Base-by-base conservation (phyloP, 352 stramenopile species). In the Phytophthora megakarya region DNA sequence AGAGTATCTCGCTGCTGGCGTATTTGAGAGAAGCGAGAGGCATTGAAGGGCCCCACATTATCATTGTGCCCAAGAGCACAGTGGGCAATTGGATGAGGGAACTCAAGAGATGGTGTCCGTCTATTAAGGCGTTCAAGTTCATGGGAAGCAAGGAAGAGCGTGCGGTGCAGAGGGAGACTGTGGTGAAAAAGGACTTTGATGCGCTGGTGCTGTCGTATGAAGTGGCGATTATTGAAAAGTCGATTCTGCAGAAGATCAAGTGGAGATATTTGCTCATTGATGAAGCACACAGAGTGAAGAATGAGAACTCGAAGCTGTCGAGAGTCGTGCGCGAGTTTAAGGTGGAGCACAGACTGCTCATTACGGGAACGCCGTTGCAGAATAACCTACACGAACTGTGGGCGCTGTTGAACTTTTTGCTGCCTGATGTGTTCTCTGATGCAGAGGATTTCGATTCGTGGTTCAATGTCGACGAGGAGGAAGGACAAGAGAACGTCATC, bases 361-460 rank as follows among this genome's bases (percentile, higher is more conserved):
- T 98, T 70, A 99, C 97, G 0, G 98, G 98, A 55, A 99, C 98
- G 23, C 98, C 98, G 33, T 73, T 99, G 39, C 97, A 99, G 78
- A 99, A 99, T 81, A 99, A 99, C 70, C 81, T 99, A 45, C 97
- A 99, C 69, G 98, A 99, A 80, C 83, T 99, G 3, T 99, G 98
- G 98, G 97, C 98, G 18, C 74, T 99, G 61, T 81, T 99, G n/a
- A 99, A 99, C 81, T 99, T 99, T 75, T 81, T 99, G 37, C 86
- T 99, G 49, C 89, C 83, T 0, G 79, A 81, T 43, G 77, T 93
- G 30, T 99, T 99, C 73, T 95, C 87, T 1, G 97, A 95, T 52
- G 82, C 95, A 10, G 97, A 99, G 19, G 96, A 99, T 65, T 99
- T 99, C 55, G 97, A 99, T 73, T 90, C 98, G 58, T 99, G 97